A percentile compares a stretch with the other conserved stretches of the same genome.
phyloP scores from a whole-genome alignment of 2,329 filamentous ascomycete genomes.

The Ceratocystiopsis brevicomis region DNA sequence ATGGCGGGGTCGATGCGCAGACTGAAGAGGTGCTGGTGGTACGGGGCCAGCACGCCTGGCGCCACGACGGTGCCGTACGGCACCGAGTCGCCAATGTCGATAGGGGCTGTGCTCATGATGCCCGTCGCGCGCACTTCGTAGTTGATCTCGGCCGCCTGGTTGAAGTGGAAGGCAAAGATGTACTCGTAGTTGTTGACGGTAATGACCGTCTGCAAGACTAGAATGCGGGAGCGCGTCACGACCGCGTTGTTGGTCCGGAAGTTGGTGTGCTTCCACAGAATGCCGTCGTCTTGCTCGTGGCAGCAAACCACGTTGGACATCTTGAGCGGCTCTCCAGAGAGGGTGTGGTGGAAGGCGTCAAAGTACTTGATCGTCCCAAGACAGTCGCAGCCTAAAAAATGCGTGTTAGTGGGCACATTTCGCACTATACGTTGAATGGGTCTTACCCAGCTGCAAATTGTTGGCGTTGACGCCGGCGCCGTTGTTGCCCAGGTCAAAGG shows the following conservation, averaged over 20 bases:
- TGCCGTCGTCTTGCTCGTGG: slow-evolving; percentile 24
- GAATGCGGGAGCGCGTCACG: slow-evolving; percentile 37
- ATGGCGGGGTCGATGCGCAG: slow-evolving; percentile 44
- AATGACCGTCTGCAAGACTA: slow-evolving; percentile 49
- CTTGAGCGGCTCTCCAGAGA: slow-evolving; percentile 39
- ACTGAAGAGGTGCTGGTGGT: slow-evolving; percentile 52
- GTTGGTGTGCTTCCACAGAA: slow-evolving; percentile 56
- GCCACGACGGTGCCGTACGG: slow-evolving; percentile 43
- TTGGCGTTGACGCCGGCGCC: slow-evolving; percentile 49
- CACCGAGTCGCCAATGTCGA: slow-evolving; percentile 33
- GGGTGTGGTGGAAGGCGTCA: slow-evolving; percentile 40
- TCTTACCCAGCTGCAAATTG: slow-evolving; percentile 33
- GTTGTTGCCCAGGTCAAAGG: slow-evolving; percentile 54
- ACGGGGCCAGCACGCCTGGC: slow-evolving; percentile 44
- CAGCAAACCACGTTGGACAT: slow-evolving; percentile 37
- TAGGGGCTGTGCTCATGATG: slow-evolving; percentile 40
- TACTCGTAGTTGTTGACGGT: slow-evolving; percentile 56
- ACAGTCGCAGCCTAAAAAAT: slow-evolving; percentile 39
- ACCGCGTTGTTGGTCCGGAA: slow-evolving; percentile 41
- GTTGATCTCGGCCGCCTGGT: slow-evolving; percentile 40
- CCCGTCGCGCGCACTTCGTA: slow-evolving; percentile 47
- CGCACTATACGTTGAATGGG: too few relatives aligned
- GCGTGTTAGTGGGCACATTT: too few relatives aligned
- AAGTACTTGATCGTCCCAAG: slow-evolving; percentile 46
- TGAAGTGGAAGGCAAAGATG: slow-evolving; percentile 32